Base-by-base conservation (phyloP, 805 yeast species). In the Pichia membranifaciens region DNA sequence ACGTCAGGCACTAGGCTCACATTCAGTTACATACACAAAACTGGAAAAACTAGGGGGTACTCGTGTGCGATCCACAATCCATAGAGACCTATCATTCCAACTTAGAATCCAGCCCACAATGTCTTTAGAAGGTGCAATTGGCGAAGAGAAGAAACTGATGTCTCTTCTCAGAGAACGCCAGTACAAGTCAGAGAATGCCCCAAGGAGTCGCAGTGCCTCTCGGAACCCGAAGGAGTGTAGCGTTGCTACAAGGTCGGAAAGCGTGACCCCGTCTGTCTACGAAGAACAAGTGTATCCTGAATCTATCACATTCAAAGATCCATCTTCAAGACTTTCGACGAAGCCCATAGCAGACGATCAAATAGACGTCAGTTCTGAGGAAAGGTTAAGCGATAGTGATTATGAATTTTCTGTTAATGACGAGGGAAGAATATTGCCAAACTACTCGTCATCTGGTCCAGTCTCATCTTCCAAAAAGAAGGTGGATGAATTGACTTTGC, bases 281-380 rank as follows among this genome's bases (percentile, higher is more conserved):
- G 55, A 52, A 32, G 48, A 47, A 7, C 17, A 28, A 7, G 28
- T 23, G 18, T 44, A 51, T 20, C 53, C 51, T 5, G 47, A 84
- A 81, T 76, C 86, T 0, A 81, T 85, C 37, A 72, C 86, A 41
- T 75, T 77, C 46, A 85, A 80, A 55, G 90, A 85, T 56, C 95
- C 95, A 0, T 81, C 82, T 52, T 84, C 82, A 56, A 67, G 93
- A 49, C 61, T 83, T 32, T 22, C 34, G 2, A 41, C 42, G 2
- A 25, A 42, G 16, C 35, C 38, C 2, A 25, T 43, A 3, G 21
- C 43, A 9, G 56, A 53, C 7, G 52, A 45, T 6, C 51, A 49
- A 6, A 55, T 54, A 15, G 48, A 51, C 34, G 44, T 43, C 1
- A 73, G 79, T 57, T 83, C 79, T 44, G 84, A 79, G 53, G 84